Evolutionary conservation across 352 stramenopile species (phyloP).

Genomic region (Pythium rhizo-oryzae): DNA sequence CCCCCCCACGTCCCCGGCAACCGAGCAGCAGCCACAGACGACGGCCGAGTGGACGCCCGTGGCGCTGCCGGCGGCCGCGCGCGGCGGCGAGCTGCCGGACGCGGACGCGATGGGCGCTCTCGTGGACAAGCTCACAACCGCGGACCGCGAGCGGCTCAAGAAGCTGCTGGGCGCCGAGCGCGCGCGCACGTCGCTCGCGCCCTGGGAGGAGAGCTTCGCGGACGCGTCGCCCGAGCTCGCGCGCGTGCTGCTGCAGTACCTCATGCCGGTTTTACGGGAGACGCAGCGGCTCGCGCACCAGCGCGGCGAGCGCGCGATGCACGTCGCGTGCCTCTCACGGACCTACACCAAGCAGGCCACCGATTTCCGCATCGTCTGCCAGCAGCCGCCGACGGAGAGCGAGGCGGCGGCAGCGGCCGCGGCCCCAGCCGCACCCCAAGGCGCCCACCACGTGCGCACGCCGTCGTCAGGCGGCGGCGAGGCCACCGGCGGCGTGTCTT

Average conservation of each 20-base stretch:
- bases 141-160: constrained; percentile 54
- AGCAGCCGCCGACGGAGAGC: neutral
- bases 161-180: constrained; percentile 45
- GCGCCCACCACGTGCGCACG: no score
- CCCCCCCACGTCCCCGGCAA: no score
- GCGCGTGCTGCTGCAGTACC: constrained; percentile 53
- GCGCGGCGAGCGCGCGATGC: constrained; percentile 6
- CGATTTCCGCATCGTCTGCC: constrained; percentile 57
- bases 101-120: constrained; percentile 32
- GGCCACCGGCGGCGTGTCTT: neutral
- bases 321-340: constrained; percentile 56
- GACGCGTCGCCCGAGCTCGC: constrained; percentile 61
- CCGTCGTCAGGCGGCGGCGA: neutral
- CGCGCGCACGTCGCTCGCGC: constrained; percentile 10
- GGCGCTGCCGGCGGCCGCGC: constrained; percentile 5
- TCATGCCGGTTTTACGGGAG: constrained; percentile 55
- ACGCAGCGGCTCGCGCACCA: constrained; percentile 25
- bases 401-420: neutral
- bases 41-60: constrained; percentile 12
- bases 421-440: neutral
- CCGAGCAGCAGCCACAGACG: no score
- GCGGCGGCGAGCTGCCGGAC: constrained; percentile 21
- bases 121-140: constrained; percentile 53
- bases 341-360: constrained; percentile 64
- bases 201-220: constrained; percentile 46